These are phyloP conservation scores for Plasmopara halstedii DNA, from an alignment of 352 stramenopile genomes.

Conservation along the genomic window DNA sequence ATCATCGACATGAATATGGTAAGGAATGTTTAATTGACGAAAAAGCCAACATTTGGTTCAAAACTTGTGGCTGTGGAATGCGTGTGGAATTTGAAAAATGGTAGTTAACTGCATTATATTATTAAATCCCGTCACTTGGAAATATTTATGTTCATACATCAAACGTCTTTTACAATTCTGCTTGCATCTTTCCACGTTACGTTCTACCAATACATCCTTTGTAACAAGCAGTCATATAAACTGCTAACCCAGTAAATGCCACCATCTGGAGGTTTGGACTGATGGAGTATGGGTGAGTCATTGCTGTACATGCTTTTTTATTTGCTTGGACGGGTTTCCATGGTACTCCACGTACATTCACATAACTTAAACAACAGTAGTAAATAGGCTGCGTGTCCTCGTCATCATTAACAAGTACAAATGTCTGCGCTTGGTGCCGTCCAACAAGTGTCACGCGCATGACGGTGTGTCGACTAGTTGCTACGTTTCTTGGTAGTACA, in stretches of 20 bases:
- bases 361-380: constrained; percentile 74
- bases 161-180: no score
- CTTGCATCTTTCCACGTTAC: constrained; percentile 15
- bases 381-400: constrained; percentile 57
- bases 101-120: constrained; percentile 10
- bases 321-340: constrained; percentile 14
- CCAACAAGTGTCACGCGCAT: constrained; percentile 57
- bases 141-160: no score
- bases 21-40: constrained; percentile 34
- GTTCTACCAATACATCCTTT: constrained; percentile 46
- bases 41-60: constrained; percentile 33
- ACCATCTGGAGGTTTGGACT: constrained; percentile 34
- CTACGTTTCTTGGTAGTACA: constrained; percentile 39
- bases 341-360: constrained; percentile 49
- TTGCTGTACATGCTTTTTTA: constrained; percentile 1
- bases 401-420: constrained; percentile 37
- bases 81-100: constrained; percentile 67
- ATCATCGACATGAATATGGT: constrained; percentile 54
- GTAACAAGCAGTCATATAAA: constrained; percentile 59
- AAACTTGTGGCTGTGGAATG: constrained; percentile 52
- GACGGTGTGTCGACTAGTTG: constrained; percentile 29
- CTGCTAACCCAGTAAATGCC: constrained; percentile 33
- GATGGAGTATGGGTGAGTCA: constrained; percentile 11
- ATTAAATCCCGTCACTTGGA: not conserved
- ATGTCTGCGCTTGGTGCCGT: constrained; percentile 66